These are phyloP conservation scores for Cornus kousa DNA, from an alignment of 148 eudicot species.

Conservation along the genomic window DNA sequence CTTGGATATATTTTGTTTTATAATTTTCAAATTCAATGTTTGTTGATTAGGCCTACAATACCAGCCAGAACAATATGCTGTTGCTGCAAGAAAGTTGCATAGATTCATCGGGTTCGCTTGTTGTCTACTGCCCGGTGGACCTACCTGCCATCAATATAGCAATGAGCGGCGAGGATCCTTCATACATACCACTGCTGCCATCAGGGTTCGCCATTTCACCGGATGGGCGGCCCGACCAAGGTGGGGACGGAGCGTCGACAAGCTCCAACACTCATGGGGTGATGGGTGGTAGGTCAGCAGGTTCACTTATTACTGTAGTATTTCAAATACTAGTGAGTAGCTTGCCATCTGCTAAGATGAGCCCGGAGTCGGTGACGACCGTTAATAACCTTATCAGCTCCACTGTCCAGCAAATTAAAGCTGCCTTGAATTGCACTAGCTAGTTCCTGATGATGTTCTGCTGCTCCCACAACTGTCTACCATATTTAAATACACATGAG, in stretches of 20 bases:
- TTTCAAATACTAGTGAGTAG: conserved; percentile 47
- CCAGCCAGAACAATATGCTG: conserved; percentile 46
- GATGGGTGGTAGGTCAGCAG: conserved; percentile 7
- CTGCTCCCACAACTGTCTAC: conserved; percentile 13
- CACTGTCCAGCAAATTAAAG: conserved; percentile 53
- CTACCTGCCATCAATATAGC: conserved; percentile 39
- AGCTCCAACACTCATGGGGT: conserved; percentile 7
- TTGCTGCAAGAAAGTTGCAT: conserved; percentile 56
- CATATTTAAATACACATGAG: not conserved
- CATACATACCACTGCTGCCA: conserved; percentile 45
- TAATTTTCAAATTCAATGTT: no score
- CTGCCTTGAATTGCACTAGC: conserved; percentile 39
- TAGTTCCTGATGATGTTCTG: conserved; percentile 1
- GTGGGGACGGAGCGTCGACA: conserved; percentile 28
- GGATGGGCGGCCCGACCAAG: conserved; percentile 23
- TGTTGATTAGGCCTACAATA: conserved; percentile 30
- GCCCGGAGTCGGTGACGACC: conserved; percentile 43
- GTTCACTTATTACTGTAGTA: conserved; percentile 47
- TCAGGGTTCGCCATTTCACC: conserved; percentile 47
- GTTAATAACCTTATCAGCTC: conserved; percentile 48
- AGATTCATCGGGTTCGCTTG: conserved; percentile 41
- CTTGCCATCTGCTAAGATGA: conserved; percentile 40
- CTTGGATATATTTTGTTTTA: not conserved
- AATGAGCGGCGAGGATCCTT: conserved; percentile 49
- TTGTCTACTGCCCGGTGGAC: conserved; percentile 47